A percentile compares a stretch with the other conserved stretches of the same genome.
These are phyloP conservation scores for Crithidia expoeki DNA, from an alignment of 208 protist genomes.

Conservation along the genomic window DNA sequence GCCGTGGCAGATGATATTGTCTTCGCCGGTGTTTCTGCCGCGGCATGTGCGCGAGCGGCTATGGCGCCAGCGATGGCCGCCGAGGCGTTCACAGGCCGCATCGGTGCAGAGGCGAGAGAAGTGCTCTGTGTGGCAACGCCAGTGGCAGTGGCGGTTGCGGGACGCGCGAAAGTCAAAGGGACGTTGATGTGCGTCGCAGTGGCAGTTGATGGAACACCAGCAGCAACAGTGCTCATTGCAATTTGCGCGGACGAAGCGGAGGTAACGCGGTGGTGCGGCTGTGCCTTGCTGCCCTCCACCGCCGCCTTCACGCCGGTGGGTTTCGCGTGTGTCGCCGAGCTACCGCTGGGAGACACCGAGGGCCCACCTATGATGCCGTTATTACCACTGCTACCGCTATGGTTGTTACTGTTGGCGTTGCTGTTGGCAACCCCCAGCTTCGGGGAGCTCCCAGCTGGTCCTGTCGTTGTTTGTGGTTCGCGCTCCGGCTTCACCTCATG, in stretches of 20 bases:
- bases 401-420: neutral
- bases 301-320: neutral
- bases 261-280: conserved; percentile 8
- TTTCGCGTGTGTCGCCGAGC: conserved; percentile 9
- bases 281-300: neutral
- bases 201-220: neutral
- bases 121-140: neutral
- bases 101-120: neutral
- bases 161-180: neutral
- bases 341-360: conserved; percentile 5
- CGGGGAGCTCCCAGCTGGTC: conserved; percentile 11
- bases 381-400: neutral
- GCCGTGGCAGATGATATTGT: neutral
- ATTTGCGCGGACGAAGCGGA: neutral
- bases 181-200: conserved; percentile 7
- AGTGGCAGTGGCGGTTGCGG: neutral
- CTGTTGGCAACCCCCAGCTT: neutral
- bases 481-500: conserved; percentile 38
- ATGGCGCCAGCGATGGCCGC: conserved; percentile 28
- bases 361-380: neutral
- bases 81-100: conserved; percentile 15
- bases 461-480: neutral
- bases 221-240: neutral
- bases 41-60: conserved; percentile 17
- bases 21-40: conserved; percentile 5